phyloP scores from a whole-genome alignment of 768 basidiomycete genomes.

The Cyathus striatus region DNA sequence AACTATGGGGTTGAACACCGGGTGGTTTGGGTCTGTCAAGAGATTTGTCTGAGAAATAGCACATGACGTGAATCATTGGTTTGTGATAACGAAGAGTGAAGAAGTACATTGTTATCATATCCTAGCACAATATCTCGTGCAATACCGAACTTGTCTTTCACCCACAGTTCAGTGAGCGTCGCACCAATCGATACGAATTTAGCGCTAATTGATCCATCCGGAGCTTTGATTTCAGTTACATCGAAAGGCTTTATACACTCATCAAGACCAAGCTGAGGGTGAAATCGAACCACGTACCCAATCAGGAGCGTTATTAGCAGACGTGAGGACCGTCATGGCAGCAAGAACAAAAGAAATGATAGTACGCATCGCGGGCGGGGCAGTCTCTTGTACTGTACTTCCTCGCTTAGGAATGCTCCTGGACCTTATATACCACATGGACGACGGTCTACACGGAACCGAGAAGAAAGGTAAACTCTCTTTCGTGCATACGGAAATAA shows the following conservation, averaged over 20 bases:
- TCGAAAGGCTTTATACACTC: slow-evolving; percentile 37
- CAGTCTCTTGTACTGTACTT: no score
- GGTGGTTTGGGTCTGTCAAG: slow-evolving; percentile 40
- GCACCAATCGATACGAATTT: slow-evolving; percentile 55
- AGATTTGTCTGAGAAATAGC: slow-evolving; percentile 24
- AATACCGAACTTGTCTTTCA: slow-evolving; percentile 45
- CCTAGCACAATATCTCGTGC: slow-evolving; percentile 50
- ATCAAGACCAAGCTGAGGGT: not conserved
- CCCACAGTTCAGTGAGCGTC: slow-evolving; percentile 51
- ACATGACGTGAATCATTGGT: not conserved
- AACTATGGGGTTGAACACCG: slow-evolving; percentile 37
- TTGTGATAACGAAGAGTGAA: not conserved
- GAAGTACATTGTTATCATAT: slow-evolving; percentile 47
- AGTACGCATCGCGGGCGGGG: no score
- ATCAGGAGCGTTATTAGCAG: no score
- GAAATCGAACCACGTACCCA: not conserved
- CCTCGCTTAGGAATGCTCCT: no score
- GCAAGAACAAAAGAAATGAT: no score
- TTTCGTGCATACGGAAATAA: no score
- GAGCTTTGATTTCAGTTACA: slow-evolving; percentile 38
- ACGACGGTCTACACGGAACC: no score
- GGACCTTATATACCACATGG: no score
- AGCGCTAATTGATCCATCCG: slow-evolving; percentile 52
- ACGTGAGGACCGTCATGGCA: no score
- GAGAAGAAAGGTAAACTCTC: no score